Evolutionary conservation across 768 basidiomycete genomes (phyloP).

Genomic region (Boletellus ananas): DNA sequence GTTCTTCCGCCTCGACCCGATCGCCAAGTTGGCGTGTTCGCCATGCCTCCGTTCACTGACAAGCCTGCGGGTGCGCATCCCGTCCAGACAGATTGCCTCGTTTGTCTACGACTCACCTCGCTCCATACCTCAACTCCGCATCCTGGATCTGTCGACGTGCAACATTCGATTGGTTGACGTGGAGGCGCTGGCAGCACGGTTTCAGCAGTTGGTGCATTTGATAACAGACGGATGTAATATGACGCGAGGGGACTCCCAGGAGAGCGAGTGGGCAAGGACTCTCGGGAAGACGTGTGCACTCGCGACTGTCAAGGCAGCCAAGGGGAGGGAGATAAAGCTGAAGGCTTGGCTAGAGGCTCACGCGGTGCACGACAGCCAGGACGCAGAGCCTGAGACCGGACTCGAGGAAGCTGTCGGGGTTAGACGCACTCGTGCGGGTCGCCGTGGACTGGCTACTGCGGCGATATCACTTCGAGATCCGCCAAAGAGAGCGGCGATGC

Average conservation of each 20-base stretch:
- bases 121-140: conserved; percentile 43
- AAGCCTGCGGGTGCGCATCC: conserved; percentile 67
- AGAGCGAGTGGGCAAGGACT: conserved; percentile 50
- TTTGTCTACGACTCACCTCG: conserved; percentile 33
- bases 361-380: conserved; percentile 2
- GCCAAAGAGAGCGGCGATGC: conserved; percentile 15
- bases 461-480: conserved; percentile 55
- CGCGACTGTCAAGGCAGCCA: conserved; percentile 56
- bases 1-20: conserved; percentile 66
- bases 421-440: conserved; percentile 39
- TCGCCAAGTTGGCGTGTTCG: conserved; percentile 47
- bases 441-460: conserved; percentile 62
- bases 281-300: conserved; percentile 62
- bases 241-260: conserved; percentile 47
- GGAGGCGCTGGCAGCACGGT: conserved; percentile 49
- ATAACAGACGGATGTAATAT: conserved; percentile 66
- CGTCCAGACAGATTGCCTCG: conserved; percentile 53
- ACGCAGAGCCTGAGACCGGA: neutral
- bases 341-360: conserved; percentile 46
- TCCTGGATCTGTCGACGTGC: conserved; percentile 77
- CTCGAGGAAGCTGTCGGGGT: conserved; percentile 1
- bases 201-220: conserved; percentile 55
- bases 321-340: conserved; percentile 63
- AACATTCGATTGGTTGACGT: conserved; percentile 51
- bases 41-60: conserved; percentile 42